Evolutionary conservation across 2,329 filamentous ascomycete genomes (phyloP).

Genomic region (Exophiala sp.): DNA sequence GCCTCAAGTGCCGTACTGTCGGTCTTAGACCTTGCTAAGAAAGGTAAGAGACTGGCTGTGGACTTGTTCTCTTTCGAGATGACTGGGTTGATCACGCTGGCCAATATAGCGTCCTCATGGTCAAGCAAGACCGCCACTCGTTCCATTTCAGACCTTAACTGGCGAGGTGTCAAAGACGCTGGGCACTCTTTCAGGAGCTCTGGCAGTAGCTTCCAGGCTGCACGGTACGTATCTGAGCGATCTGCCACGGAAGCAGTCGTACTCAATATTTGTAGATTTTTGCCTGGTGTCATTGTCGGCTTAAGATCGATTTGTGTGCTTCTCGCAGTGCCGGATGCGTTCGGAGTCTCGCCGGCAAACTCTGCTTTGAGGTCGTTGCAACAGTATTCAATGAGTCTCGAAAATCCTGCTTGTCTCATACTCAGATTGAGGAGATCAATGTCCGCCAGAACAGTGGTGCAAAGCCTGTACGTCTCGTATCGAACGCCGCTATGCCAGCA

Average conservation of each 20-base stretch:
- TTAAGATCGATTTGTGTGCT: not conserved
- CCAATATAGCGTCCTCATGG: constrained; percentile 69
- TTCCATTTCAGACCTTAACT: constrained; percentile 64
- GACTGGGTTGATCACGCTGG: constrained; percentile 77
- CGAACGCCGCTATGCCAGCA: constrained; percentile 54
- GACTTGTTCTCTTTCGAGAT: constrained; percentile 59
- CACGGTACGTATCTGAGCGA: constrained; percentile 44
- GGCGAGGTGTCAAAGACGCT: constrained; percentile 60
- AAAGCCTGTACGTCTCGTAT: constrained; percentile 57
- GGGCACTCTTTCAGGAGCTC: constrained; percentile 53
- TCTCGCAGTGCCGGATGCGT: not conserved
- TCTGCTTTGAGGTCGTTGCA: constrained; percentile 62
- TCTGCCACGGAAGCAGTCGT: not conserved
- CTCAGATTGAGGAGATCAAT: constrained; percentile 67
- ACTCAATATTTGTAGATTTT: not conserved
- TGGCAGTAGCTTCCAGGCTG: constrained; percentile 62
- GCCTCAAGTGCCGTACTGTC: constrained; percentile 60
- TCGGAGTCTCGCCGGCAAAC: not conserved
- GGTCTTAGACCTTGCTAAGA: constrained; percentile 64
- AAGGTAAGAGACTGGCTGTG: constrained; percentile 72
- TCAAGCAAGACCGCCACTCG: constrained; percentile 71
- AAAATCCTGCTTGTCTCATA: constrained; percentile 60
- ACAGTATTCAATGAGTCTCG: constrained; percentile 61
- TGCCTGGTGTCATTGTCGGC: not conserved
- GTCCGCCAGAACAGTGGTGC: constrained; percentile 56